Base-by-base conservation (phyloP, 768 basidiomycete genomes). In the Lyophyllum atratum region DNA sequence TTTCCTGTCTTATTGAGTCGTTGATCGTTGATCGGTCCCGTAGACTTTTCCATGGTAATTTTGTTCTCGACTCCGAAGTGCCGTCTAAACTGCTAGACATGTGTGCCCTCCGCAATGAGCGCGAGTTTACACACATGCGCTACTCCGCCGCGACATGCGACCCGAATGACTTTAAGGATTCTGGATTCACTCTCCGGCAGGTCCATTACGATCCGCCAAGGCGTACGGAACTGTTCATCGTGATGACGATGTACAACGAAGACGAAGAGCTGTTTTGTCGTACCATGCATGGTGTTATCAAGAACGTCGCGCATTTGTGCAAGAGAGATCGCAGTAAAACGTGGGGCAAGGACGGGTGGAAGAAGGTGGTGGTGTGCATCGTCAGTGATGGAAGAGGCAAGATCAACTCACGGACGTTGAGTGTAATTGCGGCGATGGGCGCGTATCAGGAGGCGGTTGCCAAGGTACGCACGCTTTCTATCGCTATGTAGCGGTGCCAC, bases 191-290 rank as follows among this genome's bases (percentile, higher is more conserved):
- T 0, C 79, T 98, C 7, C 85, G 96, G 2, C 95, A 96, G 70
- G 81, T 85, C n/a, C 85, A 92, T 64, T 95, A 96, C 70, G 92
- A 95, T 64, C 94, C 94, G 0, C 90, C 92, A 0, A 80, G 95
- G 19, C 80, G 90, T 31, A 97, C 95, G 31, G 96, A 98, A 72
- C 77, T 98, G 15, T 96, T 97, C 74, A 95, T 98, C 63, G 95
- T 97, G 42, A 90, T 98, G 85, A 98, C 95, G 14, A 97, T 98
- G 95, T 97, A 96, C 71, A 96, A 97, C 66, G 94, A 94, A 66
- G 86, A 92, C 64, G 94, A 96, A 69, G 84, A 88, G 65, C 79
- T 98, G 6, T 98, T 98, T 73, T 88, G 87, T 64, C 75, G 95
- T 40, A 93, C 95, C 0, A 95, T 98, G 92, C 91, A 96, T 66